These are phyloP conservation scores for sorghum (Sorghum bicolor) DNA, from an alignment of 176 grass and related monocot species.

Conservation along the genomic window Sorghum_bicolor_NCBIv3 NC_012877.2:59838001-59838500, in stretches of 20 bases:
- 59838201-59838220: constrained; percentile 79
- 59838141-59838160: constrained; percentile 75
- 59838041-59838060: constrained; percentile 65
- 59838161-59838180: constrained; percentile 69
- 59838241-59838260: constrained; percentile 75
- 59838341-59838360: constrained; percentile 72
- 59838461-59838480: constrained; percentile 55
- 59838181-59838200: constrained; percentile 37
- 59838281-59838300: constrained; percentile 81
- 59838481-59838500: constrained; percentile 76
- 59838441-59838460: constrained; percentile 82
- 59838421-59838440: constrained; percentile 71
- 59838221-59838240: constrained; percentile 73
- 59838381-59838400: constrained; percentile 69
- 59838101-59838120: constrained; percentile 64
- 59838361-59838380: constrained; percentile 85
- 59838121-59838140: constrained; percentile 61
- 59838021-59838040: constrained; percentile 72
- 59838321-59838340: constrained; percentile 56
- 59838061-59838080: constrained; percentile 53
- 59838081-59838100: constrained; percentile 89
- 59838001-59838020: constrained; percentile 57
- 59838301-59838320: constrained; percentile 60
- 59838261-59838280: constrained; percentile 83
- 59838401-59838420: constrained; percentile 74